These are phyloP conservation scores for Amoebophrya sp. DNA, from an alignment of 169 alveolate genomes.

Conservation along the genomic window DNA sequence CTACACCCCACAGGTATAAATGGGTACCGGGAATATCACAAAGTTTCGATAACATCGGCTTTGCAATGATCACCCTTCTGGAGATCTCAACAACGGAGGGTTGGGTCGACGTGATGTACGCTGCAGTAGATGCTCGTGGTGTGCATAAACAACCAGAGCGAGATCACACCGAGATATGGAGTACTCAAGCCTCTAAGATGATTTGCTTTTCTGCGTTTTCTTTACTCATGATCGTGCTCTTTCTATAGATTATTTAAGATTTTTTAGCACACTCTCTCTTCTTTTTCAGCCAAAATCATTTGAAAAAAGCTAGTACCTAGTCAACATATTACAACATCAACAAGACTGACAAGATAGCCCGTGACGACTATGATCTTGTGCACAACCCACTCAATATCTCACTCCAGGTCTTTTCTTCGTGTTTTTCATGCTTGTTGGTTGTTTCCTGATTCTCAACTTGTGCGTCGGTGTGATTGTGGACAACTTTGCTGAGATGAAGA, in stretches of 20 bases:
- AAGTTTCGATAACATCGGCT: conserved; percentile 56
- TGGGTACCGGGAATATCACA: background rate
- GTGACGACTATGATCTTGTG: no score
- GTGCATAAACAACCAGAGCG: conserved; percentile 37
- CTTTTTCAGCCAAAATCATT: no score
- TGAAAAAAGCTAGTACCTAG: no score
- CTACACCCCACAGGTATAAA: no score
- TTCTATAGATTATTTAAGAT: no score
- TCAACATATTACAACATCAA: no score
- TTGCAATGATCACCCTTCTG: conserved; percentile 54
- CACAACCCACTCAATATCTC: no score
- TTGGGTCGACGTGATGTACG: conserved; percentile 59
- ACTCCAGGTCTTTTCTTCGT: conserved; percentile 48
- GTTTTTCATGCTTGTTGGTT: conserved; percentile 49
- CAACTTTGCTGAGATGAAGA: conserved; percentile 47
- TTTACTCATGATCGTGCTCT: background rate
- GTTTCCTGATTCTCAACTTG: conserved; percentile 47
- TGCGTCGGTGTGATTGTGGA: conserved; percentile 55
- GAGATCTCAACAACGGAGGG: conserved; percentile 61
- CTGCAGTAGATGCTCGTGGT: conserved; percentile 44
- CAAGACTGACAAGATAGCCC: no score
- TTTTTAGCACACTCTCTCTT: no score
- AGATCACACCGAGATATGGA: conserved; percentile 29
- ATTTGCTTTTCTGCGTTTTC: background rate
- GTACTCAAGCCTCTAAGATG: background rate